phyloP scores from a whole-genome alignment of 495 filamentous ascomycete species.

The Talaromyces thailandensis region DNA sequence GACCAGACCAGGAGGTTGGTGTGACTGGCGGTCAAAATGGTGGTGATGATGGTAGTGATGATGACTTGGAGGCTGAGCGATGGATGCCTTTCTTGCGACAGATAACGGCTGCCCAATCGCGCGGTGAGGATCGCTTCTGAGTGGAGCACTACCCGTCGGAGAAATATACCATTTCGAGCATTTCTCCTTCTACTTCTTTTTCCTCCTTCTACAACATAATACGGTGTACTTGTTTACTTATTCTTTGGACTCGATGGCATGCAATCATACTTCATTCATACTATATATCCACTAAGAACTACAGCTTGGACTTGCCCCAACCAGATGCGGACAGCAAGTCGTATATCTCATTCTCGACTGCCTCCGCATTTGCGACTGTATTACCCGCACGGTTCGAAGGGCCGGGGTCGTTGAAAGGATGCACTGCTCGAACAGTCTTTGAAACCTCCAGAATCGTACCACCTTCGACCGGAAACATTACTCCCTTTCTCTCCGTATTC shows the following conservation, averaged over 20 bases:
- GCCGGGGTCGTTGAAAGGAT: constrained; percentile 48
- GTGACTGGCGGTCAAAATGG: not conserved
- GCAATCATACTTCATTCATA: not conserved
- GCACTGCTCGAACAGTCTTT: constrained; percentile 44
- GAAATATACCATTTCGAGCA: not conserved
- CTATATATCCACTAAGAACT: not conserved
- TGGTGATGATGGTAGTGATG: not conserved
- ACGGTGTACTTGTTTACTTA: not conserved
- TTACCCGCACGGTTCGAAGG: constrained; percentile 37
- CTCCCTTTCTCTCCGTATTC: constrained; percentile 22
- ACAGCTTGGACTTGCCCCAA: constrained; percentile 27
- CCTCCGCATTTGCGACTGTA: constrained; percentile 31
- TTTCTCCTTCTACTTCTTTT: not conserved
- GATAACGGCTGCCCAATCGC: not conserved
- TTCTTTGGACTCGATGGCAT: not conserved
- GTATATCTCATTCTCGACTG: constrained; percentile 36
- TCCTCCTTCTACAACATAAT: not conserved
- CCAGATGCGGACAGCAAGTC: constrained; percentile 29
- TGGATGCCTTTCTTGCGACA: constrained; percentile 1
- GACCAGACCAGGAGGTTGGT: not conserved
- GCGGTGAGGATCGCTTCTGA: not conserved
- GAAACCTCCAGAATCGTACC: constrained; percentile 53
- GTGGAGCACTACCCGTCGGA: not conserved
- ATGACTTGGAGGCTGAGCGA: not conserved
- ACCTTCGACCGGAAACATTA: constrained; percentile 26